Base-by-base conservation (phyloP, 2,329 filamentous ascomycete species). In the Trichoderma harzianum region DNA sequence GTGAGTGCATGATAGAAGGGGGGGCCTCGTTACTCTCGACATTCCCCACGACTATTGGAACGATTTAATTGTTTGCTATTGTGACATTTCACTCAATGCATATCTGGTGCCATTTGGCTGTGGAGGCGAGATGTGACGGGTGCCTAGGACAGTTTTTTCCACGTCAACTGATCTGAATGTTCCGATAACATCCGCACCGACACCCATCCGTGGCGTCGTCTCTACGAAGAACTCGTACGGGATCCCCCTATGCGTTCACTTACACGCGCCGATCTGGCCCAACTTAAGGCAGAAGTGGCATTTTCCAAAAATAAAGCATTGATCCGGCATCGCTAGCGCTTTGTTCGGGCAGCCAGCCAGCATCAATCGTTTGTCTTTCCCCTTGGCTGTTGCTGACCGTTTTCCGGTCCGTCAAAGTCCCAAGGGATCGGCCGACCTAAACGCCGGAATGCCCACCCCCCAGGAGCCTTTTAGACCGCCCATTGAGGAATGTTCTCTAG, bases 401-500 rank as follows among this genome's bases (percentile, higher is more conserved):
- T 12, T 28, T 26, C 21, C 24, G 11, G 21, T 36, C 21, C 60
- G 34, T 43, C 34, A 1, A 16, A 43, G 12, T 21, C 26, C 26
- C 32, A 43, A 32, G 18, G n/a, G 32, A 43, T 39, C 66, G 66
- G 66, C 66, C 55, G 66, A 62, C 30, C 12, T 53, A 26, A 69
- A 69, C 57, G 66, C 66, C 66, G 66, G 47, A 51, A 53, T 26
- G 14, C 12, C 24, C 60, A 43, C 14, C 53, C 26, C 39, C 10
- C 16, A n/a, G 55, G 28, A 47, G 55, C 24, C 14, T n/a, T 10
- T 69, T 69, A 53, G 66, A 69, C 57, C 66, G 66, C 66, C 14
- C 57, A 69, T 69, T 69, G 55, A 51, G 26, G 55, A 68, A 30
- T 39, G 66, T 62, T 62, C 39, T 51, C 39, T 36, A 11, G 64